Evolutionary conservation across 257 asterid genomes (phyloP).

Genomic region (Linderniella brevidens): DNA sequence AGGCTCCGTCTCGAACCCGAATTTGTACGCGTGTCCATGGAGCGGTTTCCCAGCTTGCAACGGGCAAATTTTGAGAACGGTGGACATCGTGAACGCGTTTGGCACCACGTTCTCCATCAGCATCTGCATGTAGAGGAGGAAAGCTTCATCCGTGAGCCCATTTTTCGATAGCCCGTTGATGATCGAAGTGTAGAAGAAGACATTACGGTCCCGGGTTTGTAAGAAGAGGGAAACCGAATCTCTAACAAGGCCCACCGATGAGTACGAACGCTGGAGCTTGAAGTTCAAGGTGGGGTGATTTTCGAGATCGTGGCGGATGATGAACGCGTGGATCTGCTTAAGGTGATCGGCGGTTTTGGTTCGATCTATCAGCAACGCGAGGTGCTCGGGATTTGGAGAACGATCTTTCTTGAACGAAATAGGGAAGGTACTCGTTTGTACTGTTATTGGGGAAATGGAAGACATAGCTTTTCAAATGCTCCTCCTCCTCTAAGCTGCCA

Average conservation of each 20-base stretch:
- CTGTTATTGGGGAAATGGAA: too few relatives aligned
- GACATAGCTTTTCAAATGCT: too few relatives aligned
- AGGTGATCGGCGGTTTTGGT: conserved; percentile 23
- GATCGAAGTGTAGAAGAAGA: conserved; percentile 30
- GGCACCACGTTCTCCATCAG: conserved; percentile 27
- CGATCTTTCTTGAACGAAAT: background rate
- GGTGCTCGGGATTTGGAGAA: conserved; percentile 16
- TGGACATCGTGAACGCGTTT: conserved; percentile 26
- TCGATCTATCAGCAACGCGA: conserved; percentile 32
- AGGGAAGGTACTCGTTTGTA: too few relatives aligned
- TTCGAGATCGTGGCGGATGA: conserved; percentile 29
- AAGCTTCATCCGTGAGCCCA: conserved; percentile 24
- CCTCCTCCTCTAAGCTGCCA: too few relatives aligned
- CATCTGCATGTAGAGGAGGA: conserved; percentile 27
- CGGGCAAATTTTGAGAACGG: conserved; percentile 25
- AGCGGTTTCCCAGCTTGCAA: conserved; percentile 17
- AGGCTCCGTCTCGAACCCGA: conserved; percentile 21
- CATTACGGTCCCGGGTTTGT: conserved; percentile 23
- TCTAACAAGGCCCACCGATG: conserved; percentile 21
- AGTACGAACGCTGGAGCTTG: conserved; percentile 37
- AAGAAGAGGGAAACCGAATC: conserved; percentile 22
- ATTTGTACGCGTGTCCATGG: conserved; percentile 31
- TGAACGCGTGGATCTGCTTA: conserved; percentile 23
- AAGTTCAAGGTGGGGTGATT: conserved; percentile 23
- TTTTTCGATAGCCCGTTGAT: conserved; percentile 31